Percentiles rank a stretch among this genome's conserved stretches.
Evolutionary conservation across 495 filamentous ascomycete genomes (phyloP).

Genomic region (Penicillium cosmopolitanum): DNA sequence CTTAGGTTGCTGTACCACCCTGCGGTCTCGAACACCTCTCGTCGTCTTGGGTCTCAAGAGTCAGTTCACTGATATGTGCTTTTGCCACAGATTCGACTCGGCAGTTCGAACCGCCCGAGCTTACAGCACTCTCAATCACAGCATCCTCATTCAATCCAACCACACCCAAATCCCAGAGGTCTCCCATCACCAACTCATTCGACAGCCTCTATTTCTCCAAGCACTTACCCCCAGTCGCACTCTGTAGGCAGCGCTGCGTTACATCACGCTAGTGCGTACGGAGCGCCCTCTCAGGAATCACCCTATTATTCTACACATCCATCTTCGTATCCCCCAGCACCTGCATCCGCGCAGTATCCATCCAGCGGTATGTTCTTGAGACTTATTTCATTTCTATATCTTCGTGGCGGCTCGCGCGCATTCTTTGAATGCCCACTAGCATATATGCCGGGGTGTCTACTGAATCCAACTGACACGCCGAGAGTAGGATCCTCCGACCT

Average conservation of each 20-base stretch:
- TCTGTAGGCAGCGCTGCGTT: slow-evolving; percentile 44
- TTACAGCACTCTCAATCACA: slow-evolving; percentile 46
- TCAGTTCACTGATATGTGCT: slow-evolving; percentile 30
- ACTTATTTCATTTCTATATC: slow-evolving; percentile 6
- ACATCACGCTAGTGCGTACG: slow-evolving; percentile 56
- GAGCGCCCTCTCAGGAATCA: slow-evolving; percentile 64
- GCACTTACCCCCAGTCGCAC: slow-evolving; percentile 62
- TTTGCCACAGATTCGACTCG: slow-evolving; percentile 40
- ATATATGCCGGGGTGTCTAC: slow-evolving; percentile 1
- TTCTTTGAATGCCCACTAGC: background rate
- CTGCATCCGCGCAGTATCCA: slow-evolving; percentile 70
- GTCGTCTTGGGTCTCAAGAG: slow-evolving; percentile 10
- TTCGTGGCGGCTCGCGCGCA: background rate
- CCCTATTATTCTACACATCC: slow-evolving; percentile 72
- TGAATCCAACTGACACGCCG: slow-evolving; percentile 5
- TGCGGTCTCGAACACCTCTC: slow-evolving; percentile 21
- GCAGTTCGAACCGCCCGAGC: slow-evolving; percentile 30
- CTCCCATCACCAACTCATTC: slow-evolving; percentile 50
- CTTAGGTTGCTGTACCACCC: slow-evolving; percentile 28
- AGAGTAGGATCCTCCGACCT: slow-evolving; percentile 77
- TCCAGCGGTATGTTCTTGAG: slow-evolving; percentile 69
- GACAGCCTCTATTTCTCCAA: slow-evolving; percentile 51
- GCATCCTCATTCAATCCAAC: slow-evolving; percentile 65
- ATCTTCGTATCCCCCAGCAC: slow-evolving; percentile 71
- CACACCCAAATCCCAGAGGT: slow-evolving; percentile 65